Base-by-base conservation (phyloP, 331 rosid genomes). In the Stylosanthes scabra region DNA sequence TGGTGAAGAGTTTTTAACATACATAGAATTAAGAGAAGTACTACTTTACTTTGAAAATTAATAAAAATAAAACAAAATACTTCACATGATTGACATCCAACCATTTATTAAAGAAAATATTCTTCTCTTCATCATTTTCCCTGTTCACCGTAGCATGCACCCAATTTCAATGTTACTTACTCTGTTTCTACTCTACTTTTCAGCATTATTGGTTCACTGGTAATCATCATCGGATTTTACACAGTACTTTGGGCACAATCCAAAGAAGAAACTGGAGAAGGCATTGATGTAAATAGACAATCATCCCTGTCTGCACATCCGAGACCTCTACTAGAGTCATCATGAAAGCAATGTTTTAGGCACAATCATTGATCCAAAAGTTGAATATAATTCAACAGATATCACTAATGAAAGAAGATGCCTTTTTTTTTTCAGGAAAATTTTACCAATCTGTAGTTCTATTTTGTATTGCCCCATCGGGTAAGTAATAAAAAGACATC, bases 221-320 rank as follows among this genome's bases (percentile, higher is more conserved):
- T 79, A 25, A 83, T 88, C 39, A 81, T 76, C 9, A 40, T 68
- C 27, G 91, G 94, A 49, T 83, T 90, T 73, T 83, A 88, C 68
- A 71, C 84, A 25, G 90, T 88, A 12, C 7, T 83, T 49, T 88
- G 92, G 97, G 86, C 92, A 14, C 89, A 88, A 76, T 78, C 85
- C 27, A 77, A 57, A 67, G 84, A 85, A 72, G 74, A 60, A 59
- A 66, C 42, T 15, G 74, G 7, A 7, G 63, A 63, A 20, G 60
- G 34, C 68, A 55, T 28, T 20, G 69, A 70, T 74, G 80, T 70
- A 78, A 59, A 76, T 63, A 9, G 55, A 70, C 76, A 42, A 34
- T 54, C 63, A 57, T 58, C 86, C 14, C 56, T 80, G 0, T 68
- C 74, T 12, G 46, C 73, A 8, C 70, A 74, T 55, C 40, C 60